Percentiles rank a stretch among this genome's conserved stretches.
Conservation (phyloP, 768 basidiomycete species). For the Xerocomellus dryophilus region DNA sequence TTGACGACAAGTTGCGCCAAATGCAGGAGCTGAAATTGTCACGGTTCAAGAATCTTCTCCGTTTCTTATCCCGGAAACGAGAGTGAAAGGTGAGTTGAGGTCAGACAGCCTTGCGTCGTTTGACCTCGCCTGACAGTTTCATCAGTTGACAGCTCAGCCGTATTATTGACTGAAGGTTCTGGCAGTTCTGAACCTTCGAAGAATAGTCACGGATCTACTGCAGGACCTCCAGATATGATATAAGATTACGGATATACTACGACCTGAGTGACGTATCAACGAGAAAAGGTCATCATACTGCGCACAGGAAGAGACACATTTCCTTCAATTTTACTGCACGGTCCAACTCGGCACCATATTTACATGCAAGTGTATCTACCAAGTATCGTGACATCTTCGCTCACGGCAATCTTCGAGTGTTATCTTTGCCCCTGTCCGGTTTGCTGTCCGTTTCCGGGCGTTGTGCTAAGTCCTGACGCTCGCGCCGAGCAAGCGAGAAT, state of each 20-base stretch:
- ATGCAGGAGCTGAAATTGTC: slow-evolving; percentile 13
- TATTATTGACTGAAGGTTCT: no score
- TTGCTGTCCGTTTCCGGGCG: no score
- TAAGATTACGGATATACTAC: neutral
- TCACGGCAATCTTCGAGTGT: no score
- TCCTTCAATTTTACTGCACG: no score
- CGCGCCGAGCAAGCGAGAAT: no score
- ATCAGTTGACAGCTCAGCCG: neutral
- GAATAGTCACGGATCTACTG: neutral
- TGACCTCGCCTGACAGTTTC: neutral
- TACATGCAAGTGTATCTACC: no score
- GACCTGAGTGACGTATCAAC: neutral
- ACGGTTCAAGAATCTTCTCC: neutral
- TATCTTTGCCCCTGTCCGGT: no score
- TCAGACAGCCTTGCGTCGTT: neutral
- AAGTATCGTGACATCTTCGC: no score
- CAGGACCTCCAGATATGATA: neutral
- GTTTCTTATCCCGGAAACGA: neutral
- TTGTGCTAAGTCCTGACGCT: no score
- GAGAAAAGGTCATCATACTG: no score
- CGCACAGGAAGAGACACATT: no score
- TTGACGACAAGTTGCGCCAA: slow-evolving; percentile 7
- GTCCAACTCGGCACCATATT: no score
- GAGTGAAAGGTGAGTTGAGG: neutral
- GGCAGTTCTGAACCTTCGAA: neutral